Evolutionary conservation across 495 filamentous ascomycete genomes (phyloP).

Genomic region (Xylaria cubensis): DNA sequence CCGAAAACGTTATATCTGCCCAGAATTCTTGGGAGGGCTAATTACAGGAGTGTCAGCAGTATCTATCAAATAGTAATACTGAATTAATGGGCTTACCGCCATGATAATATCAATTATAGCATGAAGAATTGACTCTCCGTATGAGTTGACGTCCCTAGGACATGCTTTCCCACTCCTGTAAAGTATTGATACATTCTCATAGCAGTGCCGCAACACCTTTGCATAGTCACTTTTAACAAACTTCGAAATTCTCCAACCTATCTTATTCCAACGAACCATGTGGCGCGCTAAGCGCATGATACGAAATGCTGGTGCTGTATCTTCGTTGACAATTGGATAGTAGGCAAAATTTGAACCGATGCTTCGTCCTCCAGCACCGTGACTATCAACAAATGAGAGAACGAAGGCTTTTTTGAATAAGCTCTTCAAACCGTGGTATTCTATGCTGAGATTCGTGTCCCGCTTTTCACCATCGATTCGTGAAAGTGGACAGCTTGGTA

Average conservation of each 20-base stretch:
- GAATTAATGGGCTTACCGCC: background rate
- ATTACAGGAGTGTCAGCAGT: too few relatives aligned
- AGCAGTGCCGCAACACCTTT: background rate
- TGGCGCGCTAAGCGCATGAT: background rate
- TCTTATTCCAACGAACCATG: too few relatives aligned
- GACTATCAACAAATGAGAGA: background rate
- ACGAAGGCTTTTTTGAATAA: background rate
- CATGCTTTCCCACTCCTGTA: background rate
- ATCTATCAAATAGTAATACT: too few relatives aligned
- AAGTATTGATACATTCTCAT: background rate
- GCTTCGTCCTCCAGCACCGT: constrained; percentile 7
- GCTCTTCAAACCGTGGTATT: constrained; percentile 2
- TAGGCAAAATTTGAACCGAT: background rate
- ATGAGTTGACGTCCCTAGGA: background rate
- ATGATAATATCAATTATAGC: background rate
- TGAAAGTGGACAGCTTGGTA: constrained; percentile 7
- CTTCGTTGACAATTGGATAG: background rate
- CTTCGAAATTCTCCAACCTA: too few relatives aligned
- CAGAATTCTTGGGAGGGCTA: too few relatives aligned
- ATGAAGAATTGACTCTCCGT: background rate
- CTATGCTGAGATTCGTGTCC: background rate
- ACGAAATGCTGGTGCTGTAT: background rate
- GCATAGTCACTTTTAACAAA: too few relatives aligned
- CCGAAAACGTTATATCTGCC: background rate
- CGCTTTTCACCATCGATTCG: background rate